These are phyloP conservation scores for Colletotrichum karsti DNA, from an alignment of 2,329 filamentous ascomycete genomes.

Conservation along the genomic window DNA sequence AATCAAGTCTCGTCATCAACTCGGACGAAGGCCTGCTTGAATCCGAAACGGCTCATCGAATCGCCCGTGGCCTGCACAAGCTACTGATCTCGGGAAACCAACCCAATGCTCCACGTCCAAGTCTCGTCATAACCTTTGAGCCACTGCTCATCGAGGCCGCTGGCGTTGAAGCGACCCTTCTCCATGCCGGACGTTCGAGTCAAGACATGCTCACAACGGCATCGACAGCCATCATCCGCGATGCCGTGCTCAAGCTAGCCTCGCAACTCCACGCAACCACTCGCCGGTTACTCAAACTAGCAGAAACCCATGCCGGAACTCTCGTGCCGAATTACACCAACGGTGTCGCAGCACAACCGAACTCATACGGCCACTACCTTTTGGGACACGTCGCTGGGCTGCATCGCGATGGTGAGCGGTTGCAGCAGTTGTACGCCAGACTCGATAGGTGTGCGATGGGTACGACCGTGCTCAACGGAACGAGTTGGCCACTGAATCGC, in stretches of 20 bases:
- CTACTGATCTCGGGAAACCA: slow-evolving; percentile 6
- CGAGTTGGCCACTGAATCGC: slow-evolving; percentile 24
- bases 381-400: slow-evolving; percentile 10
- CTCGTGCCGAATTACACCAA: slow-evolving; percentile 22
- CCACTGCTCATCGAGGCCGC: slow-evolving; percentile 18
- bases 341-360: slow-evolving; percentile 20
- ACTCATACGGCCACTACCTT: slow-evolving; percentile 20
- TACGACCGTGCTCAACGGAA: slow-evolving; percentile 20
- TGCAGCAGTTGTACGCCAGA: slow-evolving; percentile 10
- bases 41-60: not conserved
- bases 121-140: slow-evolving; percentile 25
- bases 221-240: slow-evolving; percentile 5
- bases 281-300: not conserved
- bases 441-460: slow-evolving; percentile 22
- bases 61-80: slow-evolving; percentile 6
- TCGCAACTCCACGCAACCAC: slow-evolving; percentile 15
- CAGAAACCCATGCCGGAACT: not conserved
- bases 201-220: slow-evolving; percentile 24
- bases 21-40: slow-evolving; percentile 17
- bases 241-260: slow-evolving; percentile 6
- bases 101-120: slow-evolving; percentile 7
- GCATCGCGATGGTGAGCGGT: slow-evolving; percentile 6
- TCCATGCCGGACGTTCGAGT: slow-evolving; percentile 24
- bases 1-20: slow-evolving; percentile 25
- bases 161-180: slow-evolving; percentile 16